These are phyloP conservation scores for Zygosaccharomyces rouxii DNA, from an alignment of 805 yeast genomes.

Conservation along the genomic window DNA sequence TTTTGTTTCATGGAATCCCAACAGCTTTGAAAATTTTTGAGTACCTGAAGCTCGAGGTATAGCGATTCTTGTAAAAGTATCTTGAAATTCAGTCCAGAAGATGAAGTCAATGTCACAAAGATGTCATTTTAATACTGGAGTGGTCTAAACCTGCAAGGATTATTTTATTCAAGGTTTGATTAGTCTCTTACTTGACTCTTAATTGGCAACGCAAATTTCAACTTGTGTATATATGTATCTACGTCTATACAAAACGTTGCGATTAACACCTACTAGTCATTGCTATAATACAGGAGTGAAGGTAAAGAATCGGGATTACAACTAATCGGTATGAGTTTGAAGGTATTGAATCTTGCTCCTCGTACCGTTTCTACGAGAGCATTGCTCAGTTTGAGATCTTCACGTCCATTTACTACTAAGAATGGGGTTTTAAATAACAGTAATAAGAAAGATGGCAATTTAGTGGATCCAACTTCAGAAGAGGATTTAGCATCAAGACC, in stretches of 20 bases:
- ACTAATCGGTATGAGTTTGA: neutral
- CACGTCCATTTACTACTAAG: conserved; percentile 1
- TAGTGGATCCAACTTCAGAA: conserved; percentile 12
- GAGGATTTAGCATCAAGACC: conserved; percentile 37
- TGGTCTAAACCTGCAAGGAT: too few relatives aligned
- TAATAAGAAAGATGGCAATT: neutral
- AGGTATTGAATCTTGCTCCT: neutral
- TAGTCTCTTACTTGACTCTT: neutral
- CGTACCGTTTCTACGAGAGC: neutral
- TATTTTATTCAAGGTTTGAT: neutral
- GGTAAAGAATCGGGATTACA: neutral
- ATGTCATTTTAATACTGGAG: too few relatives aligned
- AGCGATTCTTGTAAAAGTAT: neutral
- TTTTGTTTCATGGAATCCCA: neutral
- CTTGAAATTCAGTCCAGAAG: neutral
- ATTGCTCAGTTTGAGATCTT: neutral
- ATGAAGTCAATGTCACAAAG: neutral
- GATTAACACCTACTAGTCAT: neutral
- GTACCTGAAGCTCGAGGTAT: neutral
- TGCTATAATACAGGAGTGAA: neutral
- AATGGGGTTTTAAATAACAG: neutral
- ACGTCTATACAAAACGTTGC: neutral
- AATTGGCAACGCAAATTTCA: neutral
- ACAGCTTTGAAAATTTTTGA: neutral
- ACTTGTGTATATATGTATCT: neutral